phyloP scores from a whole-genome alignment of 208 protist genomes.

The Strigomonas culicis region DNA sequence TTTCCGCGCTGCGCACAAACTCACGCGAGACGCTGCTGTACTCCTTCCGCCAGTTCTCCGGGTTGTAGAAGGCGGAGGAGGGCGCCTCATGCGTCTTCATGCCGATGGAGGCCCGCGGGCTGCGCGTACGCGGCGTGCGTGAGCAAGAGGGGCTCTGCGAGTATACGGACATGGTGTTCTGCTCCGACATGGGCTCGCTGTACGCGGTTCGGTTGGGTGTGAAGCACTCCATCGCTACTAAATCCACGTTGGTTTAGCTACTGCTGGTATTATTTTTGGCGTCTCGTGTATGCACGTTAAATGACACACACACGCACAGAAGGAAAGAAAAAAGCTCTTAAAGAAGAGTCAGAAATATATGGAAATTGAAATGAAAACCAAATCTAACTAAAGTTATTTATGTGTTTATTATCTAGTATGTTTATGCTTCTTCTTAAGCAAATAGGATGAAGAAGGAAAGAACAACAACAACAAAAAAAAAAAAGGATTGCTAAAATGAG shows the following conservation, averaged over 20 bases:
- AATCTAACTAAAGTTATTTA: no score
- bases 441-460: background rate
- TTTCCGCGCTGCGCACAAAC: conserved; percentile 25
- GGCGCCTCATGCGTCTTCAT: conserved; percentile 14
- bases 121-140: background rate
- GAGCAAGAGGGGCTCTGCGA: conserved; percentile 1
- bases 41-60: conserved; percentile 31
- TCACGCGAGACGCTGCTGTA: conserved; percentile 24
- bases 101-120: background rate
- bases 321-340: background rate
- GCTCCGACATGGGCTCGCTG: no score
- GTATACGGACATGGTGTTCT: no score
- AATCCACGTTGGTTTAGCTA: no score
- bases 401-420: no score
- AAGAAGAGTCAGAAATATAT: background rate
- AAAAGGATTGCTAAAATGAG: no score
- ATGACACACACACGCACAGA: background rate
- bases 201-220: no score
- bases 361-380: background rate
- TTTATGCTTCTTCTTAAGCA: background rate
- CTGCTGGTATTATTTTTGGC: no score
- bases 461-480: conserved; percentile 8
- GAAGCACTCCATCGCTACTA: no score
- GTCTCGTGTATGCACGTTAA: background rate
- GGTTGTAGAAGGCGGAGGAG: conserved; percentile 38